phyloP scores from a whole-genome alignment of 805 yeast genomes.

The Candida coleopterorum region DNA sequence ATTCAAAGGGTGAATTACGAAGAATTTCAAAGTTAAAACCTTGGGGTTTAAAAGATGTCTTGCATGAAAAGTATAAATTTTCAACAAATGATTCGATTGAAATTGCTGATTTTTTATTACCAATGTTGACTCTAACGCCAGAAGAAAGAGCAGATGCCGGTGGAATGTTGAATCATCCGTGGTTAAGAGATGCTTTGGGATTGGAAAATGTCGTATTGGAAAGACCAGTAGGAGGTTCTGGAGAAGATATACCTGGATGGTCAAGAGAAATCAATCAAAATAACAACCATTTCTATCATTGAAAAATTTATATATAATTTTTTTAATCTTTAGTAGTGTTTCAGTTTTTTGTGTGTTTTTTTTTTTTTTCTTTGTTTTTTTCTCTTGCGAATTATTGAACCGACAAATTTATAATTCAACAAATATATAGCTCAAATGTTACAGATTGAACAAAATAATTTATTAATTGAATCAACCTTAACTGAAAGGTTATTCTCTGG shows the following conservation, averaged over 20 bases:
- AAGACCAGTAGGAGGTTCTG: slow-evolving; percentile 72
- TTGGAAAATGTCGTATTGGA: slow-evolving; percentile 67
- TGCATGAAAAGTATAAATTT: slow-evolving; percentile 81
- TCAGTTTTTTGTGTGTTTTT: too few relatives aligned
- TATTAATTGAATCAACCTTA: slow-evolving; percentile 76
- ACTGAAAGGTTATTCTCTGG: slow-evolving; percentile 55
- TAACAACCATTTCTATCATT: slow-evolving; percentile 2
- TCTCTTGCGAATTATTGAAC: neutral
- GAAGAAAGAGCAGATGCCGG: slow-evolving; percentile 90
- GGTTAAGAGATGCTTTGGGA: slow-evolving; percentile 77
- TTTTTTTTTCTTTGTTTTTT: neutral
- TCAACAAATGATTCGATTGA: slow-evolving; percentile 62
- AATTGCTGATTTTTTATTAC: slow-evolving; percentile 70
- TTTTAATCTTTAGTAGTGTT: neutral
- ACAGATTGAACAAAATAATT: slow-evolving; percentile 78
- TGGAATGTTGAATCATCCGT: slow-evolving; percentile 83
- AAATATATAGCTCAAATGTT: slow-evolving; percentile 46
- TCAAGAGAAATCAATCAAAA: slow-evolving; percentile 47
- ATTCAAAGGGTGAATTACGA: slow-evolving; percentile 64
- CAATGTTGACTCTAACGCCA: slow-evolving; percentile 82
- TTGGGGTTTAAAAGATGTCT: slow-evolving; percentile 82
- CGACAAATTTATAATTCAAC: neutral
- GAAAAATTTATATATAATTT: neutral
- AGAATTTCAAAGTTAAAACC: slow-evolving; percentile 79
- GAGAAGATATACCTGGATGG: slow-evolving; percentile 93